These are phyloP conservation scores for Apiospora marii DNA, from an alignment of 2,329 filamentous ascomycete genomes.

Conservation along the genomic window DNA sequence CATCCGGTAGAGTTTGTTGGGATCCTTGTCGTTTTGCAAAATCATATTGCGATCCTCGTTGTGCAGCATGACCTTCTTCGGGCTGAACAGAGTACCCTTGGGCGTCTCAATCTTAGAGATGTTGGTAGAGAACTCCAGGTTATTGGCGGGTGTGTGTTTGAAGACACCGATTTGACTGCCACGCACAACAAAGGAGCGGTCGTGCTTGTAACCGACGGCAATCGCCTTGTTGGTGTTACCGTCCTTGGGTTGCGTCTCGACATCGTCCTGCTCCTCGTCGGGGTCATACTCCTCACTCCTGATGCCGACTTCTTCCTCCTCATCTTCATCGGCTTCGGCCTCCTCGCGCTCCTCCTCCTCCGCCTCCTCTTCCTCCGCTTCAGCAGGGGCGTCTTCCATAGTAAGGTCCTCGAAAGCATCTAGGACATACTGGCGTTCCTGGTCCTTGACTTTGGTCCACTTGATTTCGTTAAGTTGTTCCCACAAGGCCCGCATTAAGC, in stretches of 20 bases:
- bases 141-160: conserved; percentile 92
- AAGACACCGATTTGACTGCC: conserved; percentile 99
- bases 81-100: conserved; percentile 85
- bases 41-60: conserved; percentile 91
- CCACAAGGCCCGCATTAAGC: conserved; percentile 95
- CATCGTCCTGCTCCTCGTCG: conserved; percentile 83
- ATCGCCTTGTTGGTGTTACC: conserved; percentile 92
- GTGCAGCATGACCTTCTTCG: conserved; percentile 96
- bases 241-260: conserved; percentile 71
- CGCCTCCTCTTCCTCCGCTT: conserved; percentile 58
- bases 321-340: conserved; percentile 63
- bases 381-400: conserved; percentile 78
- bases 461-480: conserved; percentile 94
- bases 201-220: conserved; percentile 95
- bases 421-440: conserved; percentile 91
- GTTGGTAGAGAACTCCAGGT: conserved; percentile 94
- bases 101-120: conserved; percentile 96
- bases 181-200: conserved; percentile 95
- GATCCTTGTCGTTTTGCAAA: conserved; percentile 81
- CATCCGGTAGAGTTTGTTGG: conserved; percentile 95
- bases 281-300: conserved; percentile 73
- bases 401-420: conserved; percentile 95
- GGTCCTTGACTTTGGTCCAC: conserved; percentile 91
- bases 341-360: conserved; percentile 64
- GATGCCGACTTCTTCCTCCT: conserved; percentile 61